Evolutionary conservation across 805 yeast genomes (phyloP), one percentile per base, ranked within the genome.

Genomic region (Saccharomycopsis synnaedendra): DNA sequence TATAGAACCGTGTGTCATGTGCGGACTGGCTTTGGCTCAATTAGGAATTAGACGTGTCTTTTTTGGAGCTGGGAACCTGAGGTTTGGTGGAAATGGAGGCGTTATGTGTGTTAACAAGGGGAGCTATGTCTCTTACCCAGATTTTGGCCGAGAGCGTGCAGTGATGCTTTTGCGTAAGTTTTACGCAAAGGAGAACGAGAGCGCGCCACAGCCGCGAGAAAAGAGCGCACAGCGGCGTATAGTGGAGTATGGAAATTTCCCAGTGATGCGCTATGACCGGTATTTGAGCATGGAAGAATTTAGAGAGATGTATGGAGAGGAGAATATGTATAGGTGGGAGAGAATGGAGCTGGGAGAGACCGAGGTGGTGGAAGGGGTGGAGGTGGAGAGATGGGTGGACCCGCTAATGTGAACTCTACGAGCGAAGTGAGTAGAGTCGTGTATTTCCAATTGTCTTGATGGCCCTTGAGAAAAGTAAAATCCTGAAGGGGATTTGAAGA

Each of bases 1-100:
- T 0, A 97, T 93, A 0, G 98, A 93, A 63, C 98, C 98, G 0
- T 93, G 98, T 60, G 83, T 93, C 5, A 93, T 93, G 98, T 93
- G 98, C 67, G 97, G 96, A 0, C 79, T 93, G 39, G 88, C 95
- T 3, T 64, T 93, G 39, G 72, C 89, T 50, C 98, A 93, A 56
- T 61, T 89, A 42, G 82, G 83, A 1, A 77, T 93, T 7, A 64
- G 76, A 32, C 68, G 69, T 39, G 96, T 90, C 1, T 79, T 80
- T 42, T 93, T 86, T 58, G 97, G 98, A 0, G 89, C 96, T 58
- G 93, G 87, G 0, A 93, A 93, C 61, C 97, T 90, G 53, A 65
- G 97, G 42, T 93, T 93, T 65, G 98, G 98, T 0, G 97, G 98
- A 0, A 89, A 89, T 61, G 97, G 97, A 0, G 81, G 95, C 0